Base-by-base conservation (phyloP, 257 asterid species). In the Catharanthus roseus region DNA sequence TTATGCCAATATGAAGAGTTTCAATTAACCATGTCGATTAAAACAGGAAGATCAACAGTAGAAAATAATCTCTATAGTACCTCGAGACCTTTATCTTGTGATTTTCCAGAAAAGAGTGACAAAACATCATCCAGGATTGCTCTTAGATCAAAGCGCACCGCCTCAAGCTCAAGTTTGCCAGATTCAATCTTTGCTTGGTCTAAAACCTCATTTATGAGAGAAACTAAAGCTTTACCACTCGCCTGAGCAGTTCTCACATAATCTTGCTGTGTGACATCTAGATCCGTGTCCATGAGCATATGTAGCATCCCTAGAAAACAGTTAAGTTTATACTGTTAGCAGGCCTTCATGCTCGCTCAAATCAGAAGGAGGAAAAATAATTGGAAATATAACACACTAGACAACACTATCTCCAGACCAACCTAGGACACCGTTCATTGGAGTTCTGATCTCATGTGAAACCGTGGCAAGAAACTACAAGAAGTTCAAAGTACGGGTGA, bases 371-470 rank as follows among this genome's bases (percentile, higher is more conserved):
- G 79, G 19, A 8, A 38, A 62, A 24, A 42, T 64, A 73, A 31
- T 6, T 11, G 70, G 41, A 77, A 76, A 53, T 57, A 45, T 26
- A 24, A 41, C 26, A n/a, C 34, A n/a, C 18, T 33, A 54, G 34
- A 67, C 45, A 41, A 49, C 51, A 26, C n/a, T 67, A 65, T 31
- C 63, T 55, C 33, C 21, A 74, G 55, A 79, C 97, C 67, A 65
- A 95, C 99, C 99, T 64, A 95, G 90, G 79, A 95, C 97, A 58
- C 99, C 99, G 41, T 89, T 95, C 99, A 95, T 95, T 13, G 99
- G 99, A 79, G 99, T 95, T 84, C 99, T 86, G 91, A 95, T 95
- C 82, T 95, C 99, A 77, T 95, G 99, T 24, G 99, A 95, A 81
- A 95, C 97, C 0, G 99, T 95, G 56, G 99, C 97, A 63, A 95